Base-by-base conservation (phyloP, 2,329 filamentous ascomycete genomes). In the Colletotrichum sp. region DNA sequence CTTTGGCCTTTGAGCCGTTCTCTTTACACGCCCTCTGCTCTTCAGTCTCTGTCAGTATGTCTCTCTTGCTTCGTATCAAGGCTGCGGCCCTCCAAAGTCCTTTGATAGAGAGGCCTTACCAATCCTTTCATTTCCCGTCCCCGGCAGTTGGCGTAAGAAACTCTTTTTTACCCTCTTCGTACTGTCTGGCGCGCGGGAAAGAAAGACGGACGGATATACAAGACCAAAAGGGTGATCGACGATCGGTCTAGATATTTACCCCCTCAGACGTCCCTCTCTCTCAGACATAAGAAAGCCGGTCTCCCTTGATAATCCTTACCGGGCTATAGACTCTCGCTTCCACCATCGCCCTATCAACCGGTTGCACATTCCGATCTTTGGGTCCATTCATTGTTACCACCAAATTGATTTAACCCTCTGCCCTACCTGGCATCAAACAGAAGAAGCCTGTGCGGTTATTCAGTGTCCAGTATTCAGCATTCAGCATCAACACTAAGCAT, bases 51-150 rank as follows among this genome's bases (percentile, higher is more conserved):
- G 57, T 64, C 66, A 70, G 66, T 52, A 48, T 69, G 61, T 67
- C 73, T 72, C 64, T 52, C 65, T 34, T 52, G 26, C 30, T 68
- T 73, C 57, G 71, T 55, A 74, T 65, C 74, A 65, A 74, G 61
- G 21, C 32, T 60, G 24, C n/a, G 26, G 59, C 24, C 52, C n/a
- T 32, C 66, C 28, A 30, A 15, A 59, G 69, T 75, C 52, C 73
- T 75, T 75, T 75, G 73, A 68, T 32, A 65, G 39, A n/a, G 26
- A 59, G 18, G 59, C 59, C 63, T 43, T 73, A 60, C 43, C 70
- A 64, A 59, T 73, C 73, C 73, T 75, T 75, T 75, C 70, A 73
- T 75, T 75, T 73, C 59, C 70, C 48, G 70, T 73, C 71, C 70
- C 73, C 73, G 73, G 73, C 73, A 68, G 64, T 73, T 75, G 70